Percentiles rank a stretch among this genome's conserved stretches.
phyloP scores from a whole-genome alignment of 768 basidiomycete genomes.

The Chlorophyllum brunneum region DNA sequence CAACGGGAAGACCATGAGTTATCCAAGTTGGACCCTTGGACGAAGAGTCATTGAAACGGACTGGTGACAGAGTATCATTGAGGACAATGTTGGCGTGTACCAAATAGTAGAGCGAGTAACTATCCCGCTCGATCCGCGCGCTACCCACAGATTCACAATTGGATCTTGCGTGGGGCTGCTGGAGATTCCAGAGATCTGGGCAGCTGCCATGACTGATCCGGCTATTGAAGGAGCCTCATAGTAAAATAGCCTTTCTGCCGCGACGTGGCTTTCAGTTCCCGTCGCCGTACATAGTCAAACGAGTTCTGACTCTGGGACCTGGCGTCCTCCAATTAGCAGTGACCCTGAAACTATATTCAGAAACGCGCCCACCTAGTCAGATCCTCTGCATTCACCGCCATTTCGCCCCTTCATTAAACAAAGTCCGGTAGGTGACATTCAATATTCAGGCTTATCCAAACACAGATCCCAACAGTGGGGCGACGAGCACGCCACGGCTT shows the following conservation, averaged over 20 bases:
- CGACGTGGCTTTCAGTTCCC: conserved; percentile 9
- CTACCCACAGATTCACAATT: neutral
- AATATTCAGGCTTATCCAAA: no score
- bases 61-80: neutral
- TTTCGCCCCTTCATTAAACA: no score
- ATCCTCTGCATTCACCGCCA: no score
- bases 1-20: neutral
- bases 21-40: neutral
- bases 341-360: neutral
- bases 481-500: no score
- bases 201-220: conserved; percentile 4
- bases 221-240: conserved; percentile 1
- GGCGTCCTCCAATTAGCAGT: neutral
- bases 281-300: conserved; percentile 6
- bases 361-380: no score
- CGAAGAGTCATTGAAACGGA: neutral
- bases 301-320: neutral
- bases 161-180: neutral
- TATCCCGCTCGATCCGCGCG: conserved; percentile 12
- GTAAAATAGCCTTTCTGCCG: conserved; percentile 12
- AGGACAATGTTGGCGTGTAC: conserved; percentile 1
- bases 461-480: no score
- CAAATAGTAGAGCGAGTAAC: neutral
- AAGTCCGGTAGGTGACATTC: no score
- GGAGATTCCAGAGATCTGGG: conserved; percentile 9